Percentiles rank a stretch among this genome's conserved stretches.
Conservation (phyloP, 2,329 filamentous ascomycete genomes). For the Orbilia quercus region DNA sequence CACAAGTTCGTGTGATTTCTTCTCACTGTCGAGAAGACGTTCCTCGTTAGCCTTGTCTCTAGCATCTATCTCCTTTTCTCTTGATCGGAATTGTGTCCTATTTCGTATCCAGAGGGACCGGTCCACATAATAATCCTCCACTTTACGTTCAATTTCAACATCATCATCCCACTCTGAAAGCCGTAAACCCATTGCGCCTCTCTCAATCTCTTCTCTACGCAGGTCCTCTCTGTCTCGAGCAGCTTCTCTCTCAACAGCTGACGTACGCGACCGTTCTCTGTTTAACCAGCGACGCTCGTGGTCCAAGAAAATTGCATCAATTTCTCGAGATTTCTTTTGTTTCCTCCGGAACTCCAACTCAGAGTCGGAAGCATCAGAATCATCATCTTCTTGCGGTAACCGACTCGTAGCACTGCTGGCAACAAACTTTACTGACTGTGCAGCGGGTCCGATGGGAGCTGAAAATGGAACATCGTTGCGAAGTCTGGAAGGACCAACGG, state of each 20-base stretch:
- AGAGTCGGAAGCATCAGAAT: constrained; percentile 85
- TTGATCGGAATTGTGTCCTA: constrained; percentile 76
- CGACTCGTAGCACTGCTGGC: constrained; percentile 77
- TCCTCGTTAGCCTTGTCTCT: constrained; percentile 81
- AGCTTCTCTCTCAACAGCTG: constrained; percentile 85
- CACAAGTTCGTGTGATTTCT: constrained; percentile 66
- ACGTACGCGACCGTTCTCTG: constrained; percentile 82
- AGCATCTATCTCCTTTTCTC: constrained; percentile 83
- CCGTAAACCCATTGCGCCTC: constrained; percentile 76
- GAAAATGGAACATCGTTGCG: constrained; percentile 44
- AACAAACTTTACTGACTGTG: constrained; percentile 70
- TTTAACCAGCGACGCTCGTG: constrained; percentile 91
- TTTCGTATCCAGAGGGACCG: constrained; percentile 85
- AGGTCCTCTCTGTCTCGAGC: constrained; percentile 81
- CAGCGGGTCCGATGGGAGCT: constrained; percentile 41
- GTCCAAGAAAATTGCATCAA: constrained; percentile 83
- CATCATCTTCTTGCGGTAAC: constrained; percentile 75
- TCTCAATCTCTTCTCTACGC: constrained; percentile 72
- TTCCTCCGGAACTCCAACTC: constrained; percentile 80
- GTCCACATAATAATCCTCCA: constrained; percentile 86
- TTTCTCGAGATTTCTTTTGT: constrained; percentile 77
- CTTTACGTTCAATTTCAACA: constrained; percentile 77
- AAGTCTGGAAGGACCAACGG: constrained; percentile 75
- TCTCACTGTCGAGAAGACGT: constrained; percentile 76
- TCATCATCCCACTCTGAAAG: constrained; percentile 91